Evolutionary conservation across 1,284 basidiomycete genomes (phyloP).

Genomic region (Ceratobasidium sp.): DNA sequence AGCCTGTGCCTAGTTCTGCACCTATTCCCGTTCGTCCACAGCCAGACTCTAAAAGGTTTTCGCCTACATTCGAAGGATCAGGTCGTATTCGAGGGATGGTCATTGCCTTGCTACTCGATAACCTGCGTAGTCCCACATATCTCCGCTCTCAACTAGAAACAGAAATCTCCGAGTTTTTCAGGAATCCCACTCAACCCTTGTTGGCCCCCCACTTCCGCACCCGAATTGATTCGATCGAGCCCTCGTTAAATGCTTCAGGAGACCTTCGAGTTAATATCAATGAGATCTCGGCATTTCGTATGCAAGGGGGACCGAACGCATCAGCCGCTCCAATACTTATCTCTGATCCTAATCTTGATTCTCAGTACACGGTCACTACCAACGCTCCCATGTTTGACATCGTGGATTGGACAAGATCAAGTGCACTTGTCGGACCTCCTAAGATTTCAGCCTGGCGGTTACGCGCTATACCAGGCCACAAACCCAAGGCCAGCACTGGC

Average conservation of each 20-base stretch:
- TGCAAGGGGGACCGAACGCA: conserved; percentile 26
- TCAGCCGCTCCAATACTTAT: conserved; percentile 45
- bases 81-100: conserved; percentile 37
- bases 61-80: conserved; percentile 24
- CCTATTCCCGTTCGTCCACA: not conserved
- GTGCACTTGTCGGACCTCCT: conserved; percentile 64
- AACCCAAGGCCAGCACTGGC: conserved; percentile 33
- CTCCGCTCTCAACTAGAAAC: conserved; percentile 29
- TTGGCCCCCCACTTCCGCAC: conserved; percentile 40
- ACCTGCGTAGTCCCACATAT: conserved; percentile 5
- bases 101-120: conserved; percentile 15
- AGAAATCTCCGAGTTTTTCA: conserved; percentile 64
- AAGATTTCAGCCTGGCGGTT: conserved; percentile 64
- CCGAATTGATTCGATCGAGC: conserved; percentile 39
- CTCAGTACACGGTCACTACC: conserved; percentile 43
- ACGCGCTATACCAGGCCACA: conserved; percentile 43
- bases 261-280: conserved; percentile 54
- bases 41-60: conserved; percentile 4
- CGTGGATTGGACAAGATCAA: conserved; percentile 68
- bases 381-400: conserved; percentile 66
- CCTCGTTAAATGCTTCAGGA: conserved; percentile 18
- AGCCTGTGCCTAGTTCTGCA: not conserved
- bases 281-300: conserved; percentile 65
- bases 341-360: conserved; percentile 44
- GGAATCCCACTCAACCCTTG: conserved; percentile 55